Evolutionary conservation across 176 grass and related monocot genomes (phyloP).

Genomic region (Luzula sylvatica): DNA sequence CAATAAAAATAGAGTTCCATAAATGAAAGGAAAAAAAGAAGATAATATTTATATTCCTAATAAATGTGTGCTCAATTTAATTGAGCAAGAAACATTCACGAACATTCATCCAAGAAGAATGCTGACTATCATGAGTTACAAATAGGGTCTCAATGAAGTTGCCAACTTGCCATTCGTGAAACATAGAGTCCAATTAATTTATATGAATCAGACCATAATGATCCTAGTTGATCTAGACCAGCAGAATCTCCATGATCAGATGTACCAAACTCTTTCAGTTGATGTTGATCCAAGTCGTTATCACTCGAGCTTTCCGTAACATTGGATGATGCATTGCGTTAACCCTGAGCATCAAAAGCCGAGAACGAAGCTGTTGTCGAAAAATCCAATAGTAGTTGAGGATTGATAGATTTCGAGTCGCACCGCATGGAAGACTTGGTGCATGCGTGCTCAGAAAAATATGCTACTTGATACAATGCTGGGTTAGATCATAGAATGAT

Average conservation of each 20-base stretch:
- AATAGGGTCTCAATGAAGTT: not conserved
- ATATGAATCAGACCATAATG: not conserved
- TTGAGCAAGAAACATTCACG: not conserved
- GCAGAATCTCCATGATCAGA: not conserved
- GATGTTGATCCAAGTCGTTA: not conserved
- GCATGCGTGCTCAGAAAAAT: constrained; percentile 51
- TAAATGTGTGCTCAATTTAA: too few species aligned
- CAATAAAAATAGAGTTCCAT: too few species aligned
- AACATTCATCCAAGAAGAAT: not conserved
- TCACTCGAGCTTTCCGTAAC: not conserved
- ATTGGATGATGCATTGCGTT: not conserved
- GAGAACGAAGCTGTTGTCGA: not conserved
- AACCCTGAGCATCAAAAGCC: not conserved
- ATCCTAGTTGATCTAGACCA: not conserved
- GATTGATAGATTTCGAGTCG: constrained; percentile 3
- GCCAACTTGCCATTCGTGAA: too few species aligned
- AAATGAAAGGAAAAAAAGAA: too few species aligned
- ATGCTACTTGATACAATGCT: constrained; percentile 26
- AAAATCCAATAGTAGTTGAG: constrained; percentile 4
- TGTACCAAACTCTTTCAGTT: too few species aligned
- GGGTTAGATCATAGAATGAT: constrained; percentile 25
- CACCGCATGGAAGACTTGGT: not conserved
- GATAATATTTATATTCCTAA: too few species aligned
- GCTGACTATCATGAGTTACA: not conserved
- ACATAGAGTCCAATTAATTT: too few species aligned